Conservation (phyloP, 2,329 filamentous ascomycete genomes). For the Verticillium isaacii region DNA sequence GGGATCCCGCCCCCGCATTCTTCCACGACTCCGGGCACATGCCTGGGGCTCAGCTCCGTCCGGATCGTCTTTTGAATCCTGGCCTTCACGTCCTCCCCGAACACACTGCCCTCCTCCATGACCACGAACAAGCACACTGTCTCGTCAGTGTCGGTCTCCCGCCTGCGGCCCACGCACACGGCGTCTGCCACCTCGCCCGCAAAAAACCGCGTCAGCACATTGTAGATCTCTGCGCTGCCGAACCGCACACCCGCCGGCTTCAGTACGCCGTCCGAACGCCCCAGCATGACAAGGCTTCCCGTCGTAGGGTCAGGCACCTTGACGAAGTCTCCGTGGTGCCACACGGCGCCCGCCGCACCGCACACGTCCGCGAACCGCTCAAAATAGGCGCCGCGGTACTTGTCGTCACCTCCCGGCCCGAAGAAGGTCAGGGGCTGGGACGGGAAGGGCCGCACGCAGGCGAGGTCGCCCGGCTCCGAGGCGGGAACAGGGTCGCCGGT, state of each 20-base stretch:
- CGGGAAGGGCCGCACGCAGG: constrained; percentile 82
- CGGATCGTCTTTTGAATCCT: constrained; percentile 66
- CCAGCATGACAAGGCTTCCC: constrained; percentile 83
- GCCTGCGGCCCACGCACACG: constrained; percentile 77
- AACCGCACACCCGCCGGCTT: constrained; percentile 92
- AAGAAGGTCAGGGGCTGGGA: constrained; percentile 91
- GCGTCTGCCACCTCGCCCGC: constrained; percentile 74
- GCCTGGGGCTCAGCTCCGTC: constrained; percentile 77
- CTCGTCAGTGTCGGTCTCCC: constrained; percentile 70
- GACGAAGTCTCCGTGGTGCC: constrained; percentile 96
- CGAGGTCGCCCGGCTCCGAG: constrained; percentile 77
- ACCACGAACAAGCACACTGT: constrained; percentile 86
- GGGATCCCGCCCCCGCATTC: constrained; percentile 79
- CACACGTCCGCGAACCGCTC: constrained; percentile 61
- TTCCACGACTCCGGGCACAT: constrained; percentile 81
- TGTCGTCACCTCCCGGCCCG: constrained; percentile 64
- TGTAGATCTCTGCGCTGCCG: constrained; percentile 93
- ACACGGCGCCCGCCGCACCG: constrained; percentile 45
- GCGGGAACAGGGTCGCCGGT: constrained; percentile 51
- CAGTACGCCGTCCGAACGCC: constrained; percentile 84
- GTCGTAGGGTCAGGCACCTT: constrained; percentile 60
- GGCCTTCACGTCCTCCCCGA: constrained; percentile 55
- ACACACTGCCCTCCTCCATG: constrained; percentile 54
- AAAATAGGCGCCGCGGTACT: constrained; percentile 84
- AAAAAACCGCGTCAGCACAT: constrained; percentile 83